Evolutionary conservation across 345 rosid species (phyloP).

Genomic region (Brassica juncea): DNA sequence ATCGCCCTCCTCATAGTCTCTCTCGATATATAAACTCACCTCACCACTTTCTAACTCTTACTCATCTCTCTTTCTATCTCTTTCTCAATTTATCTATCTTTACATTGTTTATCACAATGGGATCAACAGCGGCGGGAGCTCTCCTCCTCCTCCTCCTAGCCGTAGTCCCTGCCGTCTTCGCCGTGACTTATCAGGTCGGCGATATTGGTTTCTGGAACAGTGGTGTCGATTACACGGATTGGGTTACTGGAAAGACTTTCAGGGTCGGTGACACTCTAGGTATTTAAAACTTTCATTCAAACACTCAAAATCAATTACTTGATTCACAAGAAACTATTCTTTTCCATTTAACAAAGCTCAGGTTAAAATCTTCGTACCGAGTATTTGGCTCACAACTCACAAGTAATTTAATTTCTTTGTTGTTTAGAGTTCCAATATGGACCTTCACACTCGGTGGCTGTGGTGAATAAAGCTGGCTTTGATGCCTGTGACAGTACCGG

Average conservation of each 20-base stretch:
- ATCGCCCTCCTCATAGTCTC: background rate
- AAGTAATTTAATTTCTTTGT: background rate
- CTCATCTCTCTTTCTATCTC: background rate
- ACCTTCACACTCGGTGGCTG: slow-evolving; percentile 29
- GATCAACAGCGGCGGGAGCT: slow-evolving; percentile 5
- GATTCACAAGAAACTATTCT: background rate
- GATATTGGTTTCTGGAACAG: slow-evolving; percentile 35
- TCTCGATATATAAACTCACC: slow-evolving; percentile 14
- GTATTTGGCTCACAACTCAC: background rate
- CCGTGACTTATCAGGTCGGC: slow-evolving; percentile 39
- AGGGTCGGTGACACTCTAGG: slow-evolving; percentile 46
- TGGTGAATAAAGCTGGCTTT: slow-evolving; percentile 34
- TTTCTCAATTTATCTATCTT: background rate
- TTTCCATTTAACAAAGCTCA: background rate
- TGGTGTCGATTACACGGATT: slow-evolving; percentile 32
- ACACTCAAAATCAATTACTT: background rate
- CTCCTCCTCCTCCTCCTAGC: slow-evolving; percentile 32
- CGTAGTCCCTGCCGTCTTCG: slow-evolving; percentile 32
- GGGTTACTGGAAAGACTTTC: slow-evolving; percentile 41
- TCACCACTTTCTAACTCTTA: background rate
- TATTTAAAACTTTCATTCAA: background rate
- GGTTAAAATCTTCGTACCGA: background rate
- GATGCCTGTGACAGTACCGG: slow-evolving; percentile 31
- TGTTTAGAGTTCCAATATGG: slow-evolving; percentile 39
- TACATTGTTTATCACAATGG: slow-evolving; percentile 5